Conservation (phyloP, 768 basidiomycete species). For the Russula sp. region DNA sequence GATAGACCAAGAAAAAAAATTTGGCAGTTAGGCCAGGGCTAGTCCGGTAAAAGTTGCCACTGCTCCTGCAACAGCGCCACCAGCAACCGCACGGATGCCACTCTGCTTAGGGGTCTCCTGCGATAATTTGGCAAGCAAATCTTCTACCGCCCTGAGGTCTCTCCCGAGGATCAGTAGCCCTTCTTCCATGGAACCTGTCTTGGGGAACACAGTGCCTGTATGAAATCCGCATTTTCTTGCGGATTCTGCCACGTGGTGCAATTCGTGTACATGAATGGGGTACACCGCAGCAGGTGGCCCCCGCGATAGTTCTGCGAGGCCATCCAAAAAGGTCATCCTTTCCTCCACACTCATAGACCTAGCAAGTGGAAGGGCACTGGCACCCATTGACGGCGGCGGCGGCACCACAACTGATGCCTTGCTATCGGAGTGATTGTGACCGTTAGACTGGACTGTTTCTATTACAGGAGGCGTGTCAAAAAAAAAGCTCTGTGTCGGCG, state of each 20-base stretch:
- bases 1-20: neutral
- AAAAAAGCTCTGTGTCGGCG: constrained; percentile 15
- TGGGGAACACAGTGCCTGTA: constrained; percentile 12
- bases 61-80: constrained; percentile 22
- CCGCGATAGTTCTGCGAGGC: constrained; percentile 17
- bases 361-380: neutral
- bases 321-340: constrained; percentile 19
- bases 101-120: neutral
- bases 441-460: neutral
- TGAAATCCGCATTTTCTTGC: constrained; percentile 20
- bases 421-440: constrained; percentile 1
- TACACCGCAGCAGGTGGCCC: constrained; percentile 22
- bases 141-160: constrained; percentile 17
- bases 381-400: neutral
- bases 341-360: constrained; percentile 23
- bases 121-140: constrained; percentile 12
- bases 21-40: constrained; percentile 12
- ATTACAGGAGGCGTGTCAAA: neutral
- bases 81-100: constrained; percentile 16
- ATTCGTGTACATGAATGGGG: constrained; percentile 12
- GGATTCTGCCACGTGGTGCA: constrained; percentile 14
- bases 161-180: constrained; percentile 23
- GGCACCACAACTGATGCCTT: neutral
- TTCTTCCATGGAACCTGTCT: constrained; percentile 7
- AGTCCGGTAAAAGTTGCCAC: constrained; percentile 24